Evolutionary conservation across 495 filamentous ascomycete species (phyloP), one percentile per base, ranked within the genome.

Genomic region (Penicillium verhagenii): DNA sequence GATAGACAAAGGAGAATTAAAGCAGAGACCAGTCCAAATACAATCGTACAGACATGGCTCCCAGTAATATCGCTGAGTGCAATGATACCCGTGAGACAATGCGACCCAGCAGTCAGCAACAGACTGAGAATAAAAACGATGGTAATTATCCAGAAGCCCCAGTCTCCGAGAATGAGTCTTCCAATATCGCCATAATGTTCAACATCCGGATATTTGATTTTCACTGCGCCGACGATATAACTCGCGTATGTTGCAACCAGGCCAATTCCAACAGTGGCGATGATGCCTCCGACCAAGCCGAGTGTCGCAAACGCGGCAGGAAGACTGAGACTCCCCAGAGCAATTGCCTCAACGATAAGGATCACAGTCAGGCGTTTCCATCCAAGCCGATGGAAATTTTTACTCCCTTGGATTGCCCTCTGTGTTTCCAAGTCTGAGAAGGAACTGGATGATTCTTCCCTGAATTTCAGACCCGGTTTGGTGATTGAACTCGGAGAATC

Each of bases 71-170:
- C 78, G 31, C 79, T 79, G 59, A 86, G 79, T 58, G 82, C 82
- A 65, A 90, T 87, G 24, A 80, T 79, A 57, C 86, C 87, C 0
- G 84, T 86, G 23, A 89, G 70, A 56, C 87, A 77, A 61, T 90
- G 86, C 8, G 84, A 86, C 19, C 78, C 86, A 56, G 83, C 82
- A 44, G 86, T 78, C 66, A 90, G 86, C 20, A 84, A 59, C 18
- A 89, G 72, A 56, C 85, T 79, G 28, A 86, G 57, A 8, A 77
- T 66, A 50, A 85, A 81, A 63, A 81, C 81, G 39, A 67, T 63
- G n/a, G 79, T 80, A 54, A 83, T 67, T 11, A 89, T 54, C 58
- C 84, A 81, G 53, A 81, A 81, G 0, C 85, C 85, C 26, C 78
- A 70, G 24, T 51, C 65, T 19, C 84, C 85, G 66, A 81, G 77